Evolutionary conservation across 2,329 filamentous ascomycete genomes (phyloP).

Genomic region (Calonectria naviculata): DNA sequence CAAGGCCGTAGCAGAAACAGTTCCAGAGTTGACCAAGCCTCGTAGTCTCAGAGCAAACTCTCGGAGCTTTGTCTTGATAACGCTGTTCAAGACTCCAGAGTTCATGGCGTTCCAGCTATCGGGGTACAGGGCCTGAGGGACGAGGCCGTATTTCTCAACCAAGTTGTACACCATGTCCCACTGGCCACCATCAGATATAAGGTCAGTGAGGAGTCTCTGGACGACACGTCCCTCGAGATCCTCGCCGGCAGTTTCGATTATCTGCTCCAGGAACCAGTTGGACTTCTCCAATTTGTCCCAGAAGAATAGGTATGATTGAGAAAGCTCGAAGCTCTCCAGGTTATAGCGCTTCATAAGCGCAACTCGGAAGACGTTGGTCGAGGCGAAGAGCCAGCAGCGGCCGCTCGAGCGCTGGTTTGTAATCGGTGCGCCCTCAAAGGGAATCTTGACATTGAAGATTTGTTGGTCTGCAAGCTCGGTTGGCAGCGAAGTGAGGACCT

Average conservation of each 20-base stretch:
- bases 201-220: constrained; percentile 73
- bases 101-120: constrained; percentile 84
- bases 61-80: constrained; percentile 88
- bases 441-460: constrained; percentile 85
- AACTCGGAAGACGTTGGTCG: constrained; percentile 92
- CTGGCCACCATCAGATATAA: constrained; percentile 85
- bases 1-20: constrained; percentile 49
- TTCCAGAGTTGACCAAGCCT: constrained; percentile 54
- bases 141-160: constrained; percentile 88
- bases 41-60: constrained; percentile 83
- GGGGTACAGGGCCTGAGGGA: constrained; percentile 84
- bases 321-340: constrained; percentile 84
- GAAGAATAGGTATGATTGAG: constrained; percentile 89
- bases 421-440: constrained; percentile 83
- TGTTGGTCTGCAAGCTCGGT: constrained; percentile 78
- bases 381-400: constrained; percentile 91
- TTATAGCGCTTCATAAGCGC: constrained; percentile 87
- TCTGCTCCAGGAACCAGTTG: constrained; percentile 89
- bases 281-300: constrained; percentile 95
- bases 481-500: constrained; percentile 73
- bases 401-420: constrained; percentile 87
- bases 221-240: constrained; percentile 80
- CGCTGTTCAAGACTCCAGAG: constrained; percentile 74
- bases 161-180: constrained; percentile 94
- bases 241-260: constrained; percentile 78